phyloP scores from a whole-genome alignment of 208 protist genomes.

The Wallacemonas sp. region DNA sequence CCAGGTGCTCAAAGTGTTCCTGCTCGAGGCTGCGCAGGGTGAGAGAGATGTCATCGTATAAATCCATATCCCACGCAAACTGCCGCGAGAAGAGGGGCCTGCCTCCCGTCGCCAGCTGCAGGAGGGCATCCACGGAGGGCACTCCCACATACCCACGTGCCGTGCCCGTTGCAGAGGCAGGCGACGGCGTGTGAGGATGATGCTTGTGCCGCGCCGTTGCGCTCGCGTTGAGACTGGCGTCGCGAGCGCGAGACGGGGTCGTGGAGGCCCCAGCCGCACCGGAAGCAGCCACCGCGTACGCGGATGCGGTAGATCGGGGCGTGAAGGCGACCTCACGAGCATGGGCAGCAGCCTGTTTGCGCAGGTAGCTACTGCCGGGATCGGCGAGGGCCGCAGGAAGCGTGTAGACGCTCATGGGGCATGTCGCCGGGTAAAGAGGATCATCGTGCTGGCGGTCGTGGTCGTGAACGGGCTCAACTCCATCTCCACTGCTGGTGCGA shows the following conservation, averaged over 20 bases:
- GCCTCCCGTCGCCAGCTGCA: background rate
- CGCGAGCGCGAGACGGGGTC: no score
- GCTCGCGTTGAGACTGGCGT: no score
- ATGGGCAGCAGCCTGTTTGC: no score
- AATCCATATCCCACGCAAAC: constrained; percentile 41
- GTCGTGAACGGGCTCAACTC: background rate
- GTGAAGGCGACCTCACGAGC: no score
- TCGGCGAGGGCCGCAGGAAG: background rate
- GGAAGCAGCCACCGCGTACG: no score
- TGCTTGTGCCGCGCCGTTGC: background rate
- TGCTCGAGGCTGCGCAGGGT: constrained; percentile 12
- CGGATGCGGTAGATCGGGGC: no score
- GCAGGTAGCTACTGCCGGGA: background rate
- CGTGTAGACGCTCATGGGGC: background rate
- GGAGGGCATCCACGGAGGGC: background rate
- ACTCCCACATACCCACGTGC: background rate
- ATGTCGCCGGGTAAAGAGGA: constrained; percentile 3
- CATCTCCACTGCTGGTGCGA: no score
- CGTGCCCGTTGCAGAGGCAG: background rate
- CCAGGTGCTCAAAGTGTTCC: constrained; percentile 8
- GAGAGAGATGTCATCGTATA: constrained; percentile 44
- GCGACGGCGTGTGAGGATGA: background rate
- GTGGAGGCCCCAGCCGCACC: background rate
- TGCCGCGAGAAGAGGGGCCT: background rate
- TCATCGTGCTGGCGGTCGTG: background rate